phyloP scores from a whole-genome alignment of 2,329 filamentous ascomycete genomes.

The Sporothrix curviconia region DNA sequence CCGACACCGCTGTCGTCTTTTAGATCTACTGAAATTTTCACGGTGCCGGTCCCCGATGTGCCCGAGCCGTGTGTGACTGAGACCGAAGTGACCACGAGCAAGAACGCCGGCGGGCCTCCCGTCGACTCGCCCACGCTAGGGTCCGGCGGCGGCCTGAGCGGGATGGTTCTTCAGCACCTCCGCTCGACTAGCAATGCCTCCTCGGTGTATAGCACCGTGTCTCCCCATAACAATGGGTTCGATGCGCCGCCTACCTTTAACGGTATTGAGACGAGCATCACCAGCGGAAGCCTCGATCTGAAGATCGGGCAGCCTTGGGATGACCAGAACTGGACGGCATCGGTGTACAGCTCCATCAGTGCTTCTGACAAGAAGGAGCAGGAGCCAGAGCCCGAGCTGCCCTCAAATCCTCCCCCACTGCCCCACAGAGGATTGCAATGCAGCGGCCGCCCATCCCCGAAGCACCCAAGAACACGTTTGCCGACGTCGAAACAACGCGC shows the following conservation, averaged over 20 bases:
- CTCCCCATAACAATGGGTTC: neutral
- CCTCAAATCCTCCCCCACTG: neutral
- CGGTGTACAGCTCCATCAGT: constrained; percentile 10
- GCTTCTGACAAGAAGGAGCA: neutral
- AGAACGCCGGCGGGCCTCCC: constrained; percentile 19
- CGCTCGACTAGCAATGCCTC: constrained; percentile 75
- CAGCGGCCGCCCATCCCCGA: neutral
- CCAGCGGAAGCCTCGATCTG: constrained; percentile 30
- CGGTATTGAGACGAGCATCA: constrained; percentile 12
- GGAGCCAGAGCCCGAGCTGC: neutral
- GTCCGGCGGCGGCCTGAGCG: constrained; percentile 63
- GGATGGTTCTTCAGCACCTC: constrained; percentile 77
- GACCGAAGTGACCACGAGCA: neutral
- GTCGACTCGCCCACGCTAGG: constrained; percentile 75
- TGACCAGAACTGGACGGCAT: constrained; percentile 23
- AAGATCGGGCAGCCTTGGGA: constrained; percentile 40
- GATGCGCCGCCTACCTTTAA: neutral
- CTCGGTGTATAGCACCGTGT: constrained; percentile 56
- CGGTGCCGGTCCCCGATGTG: constrained; percentile 21
- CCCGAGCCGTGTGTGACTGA: constrained; percentile 10
- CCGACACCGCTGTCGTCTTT: constrained; percentile 37
- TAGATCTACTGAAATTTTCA: constrained; percentile 3
- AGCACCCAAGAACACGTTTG: neutral
- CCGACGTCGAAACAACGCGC: neutral
- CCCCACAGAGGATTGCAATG: neutral